Conservation (phyloP, 768 basidiomycete genomes). For the Pulveroboletus frians region DNA sequence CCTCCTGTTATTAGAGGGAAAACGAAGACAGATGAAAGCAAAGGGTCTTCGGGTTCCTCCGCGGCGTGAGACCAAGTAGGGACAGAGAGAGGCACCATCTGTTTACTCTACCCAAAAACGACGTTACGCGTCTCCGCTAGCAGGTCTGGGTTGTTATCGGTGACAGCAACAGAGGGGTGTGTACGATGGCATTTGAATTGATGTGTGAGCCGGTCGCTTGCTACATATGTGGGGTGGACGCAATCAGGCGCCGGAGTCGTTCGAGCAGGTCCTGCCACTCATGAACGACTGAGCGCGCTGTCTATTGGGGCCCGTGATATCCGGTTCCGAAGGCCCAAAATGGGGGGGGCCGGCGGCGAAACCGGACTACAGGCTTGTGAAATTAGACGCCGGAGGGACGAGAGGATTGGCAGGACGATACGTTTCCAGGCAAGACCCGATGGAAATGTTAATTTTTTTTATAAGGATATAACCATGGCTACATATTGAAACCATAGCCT, state of each 20-base stretch:
- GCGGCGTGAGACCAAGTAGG: conserved; percentile 35
- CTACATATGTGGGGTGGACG: not conserved
- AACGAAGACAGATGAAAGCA: conserved; percentile 69
- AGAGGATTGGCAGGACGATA: not conserved
- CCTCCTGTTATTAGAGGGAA: conserved; percentile 47
- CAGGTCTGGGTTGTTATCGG: not conserved
- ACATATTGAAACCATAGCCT: not conserved
- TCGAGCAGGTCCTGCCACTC: not conserved
- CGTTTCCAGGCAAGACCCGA: conserved; percentile 21
- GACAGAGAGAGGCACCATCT: conserved; percentile 17
- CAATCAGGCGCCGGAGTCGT: not conserved
- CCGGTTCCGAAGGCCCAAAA: not conserved
- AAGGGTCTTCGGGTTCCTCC: conserved; percentile 67
- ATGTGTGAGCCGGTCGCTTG: not conserved
- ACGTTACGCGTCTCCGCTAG: not conserved
- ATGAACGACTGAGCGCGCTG: not conserved
- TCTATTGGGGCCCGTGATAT: too few relatives aligned
- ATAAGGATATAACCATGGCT: conserved; percentile 16
- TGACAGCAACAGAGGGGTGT: conserved; percentile 1
- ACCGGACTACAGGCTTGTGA: not conserved
- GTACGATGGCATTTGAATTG: not conserved
- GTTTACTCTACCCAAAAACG: conserved; percentile 2
- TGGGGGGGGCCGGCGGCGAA: not conserved
- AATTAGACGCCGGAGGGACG: conserved; percentile 5
- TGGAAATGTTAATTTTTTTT: not conserved